A percentile compares a stretch with the other conserved stretches of the same genome.
Evolutionary conservation across 768 basidiomycete species (phyloP).

Genomic region (Pulveroboletus sp.): DNA sequence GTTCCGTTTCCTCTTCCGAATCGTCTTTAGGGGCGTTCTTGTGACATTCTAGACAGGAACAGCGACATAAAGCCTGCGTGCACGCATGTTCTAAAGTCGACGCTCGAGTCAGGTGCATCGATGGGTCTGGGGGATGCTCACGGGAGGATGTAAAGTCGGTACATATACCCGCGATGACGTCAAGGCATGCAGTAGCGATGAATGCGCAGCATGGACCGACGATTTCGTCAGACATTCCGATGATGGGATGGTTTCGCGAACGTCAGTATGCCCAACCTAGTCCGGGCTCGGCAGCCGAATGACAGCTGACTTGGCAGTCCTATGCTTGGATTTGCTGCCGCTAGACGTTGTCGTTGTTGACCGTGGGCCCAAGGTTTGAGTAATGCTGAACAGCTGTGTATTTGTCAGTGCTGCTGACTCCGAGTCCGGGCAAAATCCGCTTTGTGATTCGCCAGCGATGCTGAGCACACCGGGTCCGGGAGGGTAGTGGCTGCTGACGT

Average conservation of each 20-base stretch:
- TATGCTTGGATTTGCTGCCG: too few relatives aligned
- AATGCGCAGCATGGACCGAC: conserved; percentile 22
- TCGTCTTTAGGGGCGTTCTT: conserved; percentile 3
- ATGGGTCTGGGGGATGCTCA: conserved; percentile 1
- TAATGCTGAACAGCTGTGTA: too few relatives aligned
- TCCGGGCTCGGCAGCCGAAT: too few relatives aligned
- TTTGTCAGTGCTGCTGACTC: too few relatives aligned
- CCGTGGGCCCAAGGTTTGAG: too few relatives aligned
- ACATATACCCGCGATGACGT: conserved; percentile 23
- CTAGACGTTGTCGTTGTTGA: too few relatives aligned
- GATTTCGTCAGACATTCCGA: conserved; percentile 18
- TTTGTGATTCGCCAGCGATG: too few relatives aligned
- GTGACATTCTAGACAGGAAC: conserved; percentile 9
- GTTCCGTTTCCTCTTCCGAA: conserved; percentile 14
- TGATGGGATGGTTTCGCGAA: too few relatives aligned
- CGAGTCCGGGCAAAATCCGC: too few relatives aligned
- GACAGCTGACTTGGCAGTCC: too few relatives aligned
- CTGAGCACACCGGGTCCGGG: too few relatives aligned
- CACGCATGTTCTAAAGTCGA: conserved; percentile 20
- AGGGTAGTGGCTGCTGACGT: conserved; percentile 10
- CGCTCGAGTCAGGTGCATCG: not conserved
- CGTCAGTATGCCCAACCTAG: too few relatives aligned
- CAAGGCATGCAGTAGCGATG: conserved; percentile 14
- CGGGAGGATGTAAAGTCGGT: conserved; percentile 21
- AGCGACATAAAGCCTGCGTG: conserved; percentile 25